These are phyloP conservation scores for Talaromyces sp. DNA, from an alignment of 2,329 filamentous ascomycete species.

Conservation along the genomic window DNA sequence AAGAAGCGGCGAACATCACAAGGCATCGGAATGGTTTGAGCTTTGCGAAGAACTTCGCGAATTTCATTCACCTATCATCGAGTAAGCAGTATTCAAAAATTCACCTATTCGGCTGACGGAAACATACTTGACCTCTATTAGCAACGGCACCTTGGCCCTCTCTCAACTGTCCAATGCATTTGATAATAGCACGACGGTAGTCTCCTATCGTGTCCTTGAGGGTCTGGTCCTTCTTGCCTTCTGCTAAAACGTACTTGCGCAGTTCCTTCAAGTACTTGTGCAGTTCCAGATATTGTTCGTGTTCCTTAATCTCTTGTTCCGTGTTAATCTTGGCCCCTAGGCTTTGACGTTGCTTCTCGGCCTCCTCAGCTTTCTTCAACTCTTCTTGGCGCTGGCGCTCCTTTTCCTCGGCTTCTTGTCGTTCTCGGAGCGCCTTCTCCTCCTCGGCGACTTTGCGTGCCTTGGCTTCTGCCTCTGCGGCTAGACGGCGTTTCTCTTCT, in stretches of 20 bases:
- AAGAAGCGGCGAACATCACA: conserved; percentile 43
- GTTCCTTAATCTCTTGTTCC: conserved; percentile 36
- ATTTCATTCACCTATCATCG: conserved; percentile 39
- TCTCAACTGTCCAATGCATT: conserved; percentile 65
- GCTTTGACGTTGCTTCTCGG: conserved; percentile 21
- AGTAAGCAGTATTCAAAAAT: neutral
- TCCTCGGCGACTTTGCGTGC: conserved; percentile 29
- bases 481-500: conserved; percentile 29
- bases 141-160: conserved; percentile 51
- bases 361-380: conserved; percentile 17
- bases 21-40: conserved; percentile 48
- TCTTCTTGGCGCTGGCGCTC: conserved; percentile 28
- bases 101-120: neutral
- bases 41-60: conserved; percentile 48
- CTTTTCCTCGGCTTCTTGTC: conserved; percentile 24
- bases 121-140: conserved; percentile 54
- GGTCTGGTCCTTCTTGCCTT: conserved; percentile 50
- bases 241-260: conserved; percentile 48
- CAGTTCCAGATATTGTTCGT: conserved; percentile 49
- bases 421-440: conserved; percentile 28
- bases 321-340: conserved; percentile 24
- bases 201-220: conserved; percentile 65
- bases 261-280: conserved; percentile 63
- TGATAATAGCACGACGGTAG: conserved; percentile 65
- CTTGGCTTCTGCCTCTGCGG: conserved; percentile 35